Evolutionary conservation across 345 rosid species (phyloP), one percentile per base, ranked within the genome.

Genomic region (Arabidopsis suecica): DNA sequence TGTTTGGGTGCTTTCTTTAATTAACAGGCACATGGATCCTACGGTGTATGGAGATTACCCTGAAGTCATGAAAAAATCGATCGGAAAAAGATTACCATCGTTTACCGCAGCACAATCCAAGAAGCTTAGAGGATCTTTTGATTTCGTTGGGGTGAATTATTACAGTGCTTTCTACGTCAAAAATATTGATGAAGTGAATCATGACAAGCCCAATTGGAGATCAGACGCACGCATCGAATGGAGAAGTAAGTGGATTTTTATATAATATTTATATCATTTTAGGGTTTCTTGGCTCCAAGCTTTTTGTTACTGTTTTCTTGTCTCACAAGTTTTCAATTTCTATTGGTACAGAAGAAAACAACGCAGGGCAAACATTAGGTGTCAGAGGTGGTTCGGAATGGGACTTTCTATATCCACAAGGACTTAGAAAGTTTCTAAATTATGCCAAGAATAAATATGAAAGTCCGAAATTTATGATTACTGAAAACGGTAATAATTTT

Each of bases 341-440:
- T 32, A 22, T 37, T 57, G 61, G 20, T 64, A 71, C 76, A 77
- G 80, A 77, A 64, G 48, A 65, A 71, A 77, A 77, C 76, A 77
- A 77, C 49, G 80, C 80, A 38, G 76, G 80, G 38, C 68, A 77
- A 14, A 71, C 67, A 48, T 57, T 77, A 25, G 80, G 76, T 61
- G 73, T 69, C 44, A 61, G 73, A 81, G 82, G 85, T 60, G 85
- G 55, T 51, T 72, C 83, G 30, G 69, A 11, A 7, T 82, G 85
- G 88, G 69, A 82, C 16, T 74, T 76, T 48, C 48, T 80, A 5
- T 85, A 85, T 72, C 91, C 91, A 5, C 70, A 70, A 58, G 91
- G 88, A 25, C 61, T 87, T 6, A 34, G 78, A 61, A 54, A 81
- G n/a, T 66, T 87, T 54, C 58, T 85, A 7, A 68, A 34, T 14